These are phyloP conservation scores for Lyophyllum atratum DNA, from an alignment of 768 basidiomycete species.

Conservation along the genomic window DNA sequence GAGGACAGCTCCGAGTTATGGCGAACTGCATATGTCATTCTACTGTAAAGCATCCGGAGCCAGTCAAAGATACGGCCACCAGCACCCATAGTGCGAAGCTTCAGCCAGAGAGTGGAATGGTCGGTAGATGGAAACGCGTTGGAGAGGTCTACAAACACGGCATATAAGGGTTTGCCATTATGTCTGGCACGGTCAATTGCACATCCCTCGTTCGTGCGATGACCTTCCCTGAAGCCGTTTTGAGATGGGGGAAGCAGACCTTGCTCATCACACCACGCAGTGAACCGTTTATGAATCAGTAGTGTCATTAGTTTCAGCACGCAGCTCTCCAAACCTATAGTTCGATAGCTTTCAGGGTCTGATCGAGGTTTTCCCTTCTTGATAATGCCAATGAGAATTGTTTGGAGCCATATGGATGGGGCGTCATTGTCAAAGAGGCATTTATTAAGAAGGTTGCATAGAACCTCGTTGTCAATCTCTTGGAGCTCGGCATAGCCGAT, in stretches of 20 bases:
- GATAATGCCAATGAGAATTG: slow-evolving; percentile 1
- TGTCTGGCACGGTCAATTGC: slow-evolving; percentile 24
- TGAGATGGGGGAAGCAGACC: background rate
- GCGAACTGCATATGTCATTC: slow-evolving; percentile 8
- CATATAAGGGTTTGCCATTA: slow-evolving; percentile 20
- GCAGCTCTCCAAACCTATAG: background rate
- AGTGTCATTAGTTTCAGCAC: background rate
- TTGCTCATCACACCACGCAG: background rate
- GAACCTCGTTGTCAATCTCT: slow-evolving; percentile 1
- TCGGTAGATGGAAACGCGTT: slow-evolving; percentile 18
- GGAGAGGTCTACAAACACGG: slow-evolving; percentile 19
- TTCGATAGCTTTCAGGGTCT: background rate
- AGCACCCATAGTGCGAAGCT: slow-evolving; percentile 1
- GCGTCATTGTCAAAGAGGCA: background rate
- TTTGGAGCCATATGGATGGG: background rate
- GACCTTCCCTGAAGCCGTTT: background rate
- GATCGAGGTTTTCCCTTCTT: background rate
- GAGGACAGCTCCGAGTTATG: background rate
- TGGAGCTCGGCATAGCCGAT: background rate
- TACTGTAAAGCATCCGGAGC: slow-evolving; percentile 9
- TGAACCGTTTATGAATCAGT: background rate
- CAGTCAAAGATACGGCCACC: slow-evolving; percentile 11
- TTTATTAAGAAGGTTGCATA: slow-evolving; percentile 1
- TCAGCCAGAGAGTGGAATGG: slow-evolving; percentile 16
- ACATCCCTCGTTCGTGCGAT: slow-evolving; percentile 12